These are phyloP conservation scores for Neurospora sp. DNA, from an alignment of 495 filamentous ascomycete species.

Conservation along the genomic window DNA sequence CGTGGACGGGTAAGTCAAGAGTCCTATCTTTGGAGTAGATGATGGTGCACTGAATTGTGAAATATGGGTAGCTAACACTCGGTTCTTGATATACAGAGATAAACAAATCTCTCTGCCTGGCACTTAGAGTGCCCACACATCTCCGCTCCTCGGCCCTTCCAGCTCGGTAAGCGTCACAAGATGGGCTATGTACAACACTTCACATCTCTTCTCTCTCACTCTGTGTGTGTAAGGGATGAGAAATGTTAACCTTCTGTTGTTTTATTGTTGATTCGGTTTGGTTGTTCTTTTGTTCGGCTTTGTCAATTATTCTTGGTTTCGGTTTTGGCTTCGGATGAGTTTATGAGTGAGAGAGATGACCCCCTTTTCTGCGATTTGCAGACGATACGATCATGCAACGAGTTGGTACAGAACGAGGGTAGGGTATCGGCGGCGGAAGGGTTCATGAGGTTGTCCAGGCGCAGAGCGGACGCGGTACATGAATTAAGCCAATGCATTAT, in stretches of 20 bases:
- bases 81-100: not conserved
- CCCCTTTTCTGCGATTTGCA: not conserved
- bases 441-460: not conserved
- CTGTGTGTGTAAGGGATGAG: not conserved
- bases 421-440: not conserved
- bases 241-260: not conserved
- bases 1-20: conserved; percentile 42
- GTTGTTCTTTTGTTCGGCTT: not conserved
- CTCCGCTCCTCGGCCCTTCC: not conserved
- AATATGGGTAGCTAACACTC: not conserved
- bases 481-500: not conserved
- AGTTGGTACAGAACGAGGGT: not conserved
- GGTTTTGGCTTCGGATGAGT: not conserved
- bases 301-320: not conserved
- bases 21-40: not conserved
- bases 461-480: not conserved
- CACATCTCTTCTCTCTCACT: not conserved
- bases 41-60: not conserved
- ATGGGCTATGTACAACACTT: not conserved
- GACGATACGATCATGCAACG: not conserved
- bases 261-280: not conserved
- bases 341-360: not conserved
- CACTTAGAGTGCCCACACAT: not conserved
- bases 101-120: not conserved
- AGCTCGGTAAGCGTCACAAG: not conserved